Base-by-base conservation (phyloP, 805 yeast species). In the Candida ponderosae region DNA sequence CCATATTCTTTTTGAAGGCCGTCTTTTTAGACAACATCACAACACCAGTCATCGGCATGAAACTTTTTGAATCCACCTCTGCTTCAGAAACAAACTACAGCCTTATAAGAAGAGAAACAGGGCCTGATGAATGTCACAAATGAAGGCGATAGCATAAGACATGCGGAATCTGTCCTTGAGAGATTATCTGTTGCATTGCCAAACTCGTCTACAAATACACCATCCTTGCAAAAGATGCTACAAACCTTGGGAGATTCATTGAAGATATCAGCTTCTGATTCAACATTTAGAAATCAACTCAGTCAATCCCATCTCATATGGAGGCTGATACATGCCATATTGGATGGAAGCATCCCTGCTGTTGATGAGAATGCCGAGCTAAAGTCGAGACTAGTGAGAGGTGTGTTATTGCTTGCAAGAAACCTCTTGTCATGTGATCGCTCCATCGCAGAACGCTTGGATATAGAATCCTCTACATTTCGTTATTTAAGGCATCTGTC, bases 331-430 rank as follows among this genome's bases (percentile, higher is more conserved):
- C 48, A 46, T 14, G 32, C 35, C 1, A 34, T 26, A 14, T 9
- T 59, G 8, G 43, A 47, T 6, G 13, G 27, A 4, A 14, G 27
- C 2, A 4, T 40, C 2, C 20, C 23, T 0, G 8, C n/a, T 6
- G 2, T 20, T 5, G 41, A 40, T 32, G 31, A 34, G 0, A 39
- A 42, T 10, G 20, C 40, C 6, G 41, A 21, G 2, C 31, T 41
- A 5, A 40, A 47, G 8, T 40, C 57, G 6, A 55, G 81, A 31
- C 42, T 66, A 3, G 38, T 68, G 4, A 57, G 80, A 46, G 82
- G 78, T 2, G 44, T 66, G 1, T 38, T 74, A 1, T 42, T 77
- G n/a, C 38, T 76, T n/a, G 54, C 66, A 21, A 55, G 82, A 41
- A 76, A 74, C 45, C 43, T 73, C 18, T 60, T 68, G 1, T 63